Percentiles rank a stretch among this genome's conserved stretches.
These are phyloP conservation scores for Alternaria solani DNA, from an alignment of 2,329 filamentous ascomycete species.

Conservation along the genomic window DNA sequence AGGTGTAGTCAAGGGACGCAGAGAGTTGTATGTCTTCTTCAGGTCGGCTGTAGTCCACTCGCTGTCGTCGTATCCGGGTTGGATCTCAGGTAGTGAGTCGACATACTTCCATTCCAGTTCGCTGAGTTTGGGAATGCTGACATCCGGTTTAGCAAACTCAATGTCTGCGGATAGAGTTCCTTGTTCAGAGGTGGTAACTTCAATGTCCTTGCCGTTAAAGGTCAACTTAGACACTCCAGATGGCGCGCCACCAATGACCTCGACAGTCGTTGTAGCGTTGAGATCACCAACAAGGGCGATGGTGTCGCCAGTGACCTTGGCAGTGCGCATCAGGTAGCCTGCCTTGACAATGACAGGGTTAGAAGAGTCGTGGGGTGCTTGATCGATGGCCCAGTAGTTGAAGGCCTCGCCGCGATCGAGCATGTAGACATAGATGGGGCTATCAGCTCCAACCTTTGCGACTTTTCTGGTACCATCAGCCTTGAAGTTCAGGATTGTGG, in stretches of 20 bases:
- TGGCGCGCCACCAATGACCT: constrained; percentile 71
- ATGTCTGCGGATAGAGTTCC: constrained; percentile 63
- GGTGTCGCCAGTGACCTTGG: constrained; percentile 62
- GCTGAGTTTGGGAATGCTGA: constrained; percentile 66
- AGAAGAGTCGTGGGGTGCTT: constrained; percentile 40
- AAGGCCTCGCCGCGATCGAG: constrained; percentile 71
- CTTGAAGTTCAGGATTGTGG: constrained; percentile 63
- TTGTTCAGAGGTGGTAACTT: constrained; percentile 52
- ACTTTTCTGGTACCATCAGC: constrained; percentile 63
- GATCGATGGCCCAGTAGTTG: constrained; percentile 72
- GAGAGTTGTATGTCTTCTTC: constrained; percentile 67
- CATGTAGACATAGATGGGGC: constrained; percentile 64
- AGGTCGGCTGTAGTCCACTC: constrained; percentile 70
- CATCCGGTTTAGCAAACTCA: constrained; percentile 58
- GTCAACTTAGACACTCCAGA: constrained; percentile 61
- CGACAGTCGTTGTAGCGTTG: constrained; percentile 72
- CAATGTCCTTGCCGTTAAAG: constrained; percentile 64
- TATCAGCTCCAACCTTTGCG: constrained; percentile 54
- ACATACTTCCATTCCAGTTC: constrained; percentile 72
- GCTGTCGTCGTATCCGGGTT: constrained; percentile 71
- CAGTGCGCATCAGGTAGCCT: constrained; percentile 70
- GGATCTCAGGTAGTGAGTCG: constrained; percentile 75
- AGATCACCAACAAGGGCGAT: constrained; percentile 74
- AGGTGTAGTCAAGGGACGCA: constrained; percentile 65
- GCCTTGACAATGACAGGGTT: constrained; percentile 66